phyloP scores from a whole-genome alignment of 2,329 filamentous ascomycete genomes.

The Venturia asperata region DNA sequence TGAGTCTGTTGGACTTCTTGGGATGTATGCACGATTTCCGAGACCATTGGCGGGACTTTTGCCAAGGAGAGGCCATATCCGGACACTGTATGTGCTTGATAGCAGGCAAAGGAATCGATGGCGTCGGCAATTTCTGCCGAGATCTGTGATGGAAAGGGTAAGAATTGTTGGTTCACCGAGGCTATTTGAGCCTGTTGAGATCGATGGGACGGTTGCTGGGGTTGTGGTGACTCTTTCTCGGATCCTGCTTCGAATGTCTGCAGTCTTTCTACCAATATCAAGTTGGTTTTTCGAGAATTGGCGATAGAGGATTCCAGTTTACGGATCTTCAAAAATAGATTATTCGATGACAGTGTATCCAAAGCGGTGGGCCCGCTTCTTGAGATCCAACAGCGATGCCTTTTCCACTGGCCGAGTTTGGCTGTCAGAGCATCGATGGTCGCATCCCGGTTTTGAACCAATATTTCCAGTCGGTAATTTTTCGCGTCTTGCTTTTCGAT shows the following conservation, averaged over 20 bases:
- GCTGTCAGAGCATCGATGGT: neutral
- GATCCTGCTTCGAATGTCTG: neutral
- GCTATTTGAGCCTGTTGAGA: neutral
- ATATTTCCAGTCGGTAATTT: neutral
- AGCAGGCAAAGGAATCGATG: neutral
- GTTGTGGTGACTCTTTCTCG: neutral
- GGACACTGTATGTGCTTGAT: constrained; percentile 1
- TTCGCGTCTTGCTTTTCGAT: neutral
- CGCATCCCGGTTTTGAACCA: neutral
- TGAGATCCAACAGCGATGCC: neutral
- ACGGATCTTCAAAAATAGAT: neutral
- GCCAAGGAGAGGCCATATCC: neutral
- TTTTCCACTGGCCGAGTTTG: neutral
- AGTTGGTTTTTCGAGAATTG: neutral
- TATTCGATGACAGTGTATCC: neutral
- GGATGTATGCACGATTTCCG: neutral
- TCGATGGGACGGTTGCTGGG: neutral
- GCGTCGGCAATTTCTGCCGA: neutral
- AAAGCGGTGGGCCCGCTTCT: neutral
- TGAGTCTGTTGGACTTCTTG: too few relatives aligned
- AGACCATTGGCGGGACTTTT: neutral
- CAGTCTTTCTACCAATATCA: neutral
- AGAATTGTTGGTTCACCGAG: neutral
- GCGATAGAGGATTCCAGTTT: neutral
- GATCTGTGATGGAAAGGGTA: neutral